Conservation (phyloP, 768 basidiomycete genomes). For the Chalciporus piperatus region DNA sequence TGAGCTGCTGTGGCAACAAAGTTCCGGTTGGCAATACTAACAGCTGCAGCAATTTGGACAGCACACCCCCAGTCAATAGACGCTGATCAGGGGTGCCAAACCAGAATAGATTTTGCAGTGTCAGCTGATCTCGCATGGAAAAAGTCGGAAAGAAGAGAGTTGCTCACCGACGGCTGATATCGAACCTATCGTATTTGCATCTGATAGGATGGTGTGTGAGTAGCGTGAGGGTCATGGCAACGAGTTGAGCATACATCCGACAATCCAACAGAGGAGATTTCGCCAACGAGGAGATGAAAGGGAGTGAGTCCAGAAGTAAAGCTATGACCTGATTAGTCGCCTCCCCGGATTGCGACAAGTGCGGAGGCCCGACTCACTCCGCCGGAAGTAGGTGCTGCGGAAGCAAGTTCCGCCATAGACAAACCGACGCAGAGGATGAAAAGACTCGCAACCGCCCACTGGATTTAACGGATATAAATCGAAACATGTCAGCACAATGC, state of each 20-base stretch:
- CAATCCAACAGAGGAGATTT: slow-evolving; percentile 63
- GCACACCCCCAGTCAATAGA: slow-evolving; percentile 69
- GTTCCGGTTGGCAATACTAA: slow-evolving; percentile 45
- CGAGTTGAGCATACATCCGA: slow-evolving; percentile 49
- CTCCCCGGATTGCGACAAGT: no score
- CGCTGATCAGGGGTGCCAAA: slow-evolving; percentile 30
- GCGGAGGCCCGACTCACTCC: slow-evolving; percentile 26
- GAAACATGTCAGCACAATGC: not conserved
- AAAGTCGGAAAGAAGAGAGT: not conserved
- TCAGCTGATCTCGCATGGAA: not conserved
- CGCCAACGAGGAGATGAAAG: slow-evolving; percentile 54
- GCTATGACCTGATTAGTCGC: slow-evolving; percentile 24
- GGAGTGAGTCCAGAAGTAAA: slow-evolving; percentile 69
- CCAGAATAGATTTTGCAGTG: not conserved
- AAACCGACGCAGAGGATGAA: slow-evolving; percentile 41
- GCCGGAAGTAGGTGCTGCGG: slow-evolving; percentile 42
- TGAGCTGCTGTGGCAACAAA: slow-evolving; percentile 38
- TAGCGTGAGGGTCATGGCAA: not conserved
- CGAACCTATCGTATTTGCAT: slow-evolving; percentile 54
- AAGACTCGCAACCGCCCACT: slow-evolving; percentile 39
- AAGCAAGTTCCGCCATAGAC: slow-evolving; percentile 42
- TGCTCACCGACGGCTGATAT: slow-evolving; percentile 38
- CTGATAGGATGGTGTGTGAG: slow-evolving; percentile 17
- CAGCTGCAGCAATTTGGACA: slow-evolving; percentile 62
- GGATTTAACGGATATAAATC: not conserved